Evolutionary conservation across 805 yeast species (phyloP), one percentile per base, ranked within the genome.

Genomic region (Groenewaldozyma tartarivorans): DNA sequence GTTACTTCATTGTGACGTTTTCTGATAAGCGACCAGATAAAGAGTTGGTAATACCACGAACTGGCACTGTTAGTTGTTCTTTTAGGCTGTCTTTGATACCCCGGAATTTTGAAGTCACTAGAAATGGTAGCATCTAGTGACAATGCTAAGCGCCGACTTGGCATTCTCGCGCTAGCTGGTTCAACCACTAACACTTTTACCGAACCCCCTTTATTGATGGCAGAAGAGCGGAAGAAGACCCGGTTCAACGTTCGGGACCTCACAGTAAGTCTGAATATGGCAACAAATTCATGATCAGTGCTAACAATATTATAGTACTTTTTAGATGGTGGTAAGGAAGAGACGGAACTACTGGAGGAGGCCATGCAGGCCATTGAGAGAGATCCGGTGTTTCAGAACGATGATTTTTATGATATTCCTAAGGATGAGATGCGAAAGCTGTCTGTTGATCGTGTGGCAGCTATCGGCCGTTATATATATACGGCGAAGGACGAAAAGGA

Each of bases 381-480:
- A 40, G 79, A 75, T 54, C 79, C 79, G 24, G 59, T 69, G 31
- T 66, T 75, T 50, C 55, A 64, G 38, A 61, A 64, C 45, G 59
- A 68, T 17, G 56, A 61, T 35, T 61, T 59, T 49, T 75, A 72
- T 56, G 79, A 75, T 46, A 60, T 69, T 47, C 58, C 65, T 42
- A 71, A 71, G 54, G 61, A 58, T 41, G 52, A 57, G 45, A 46
- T 46, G 26, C 71, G 75, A 50, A 58, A 57, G 48, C 51, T 54
- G 32, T 57, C 68, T 7, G 51, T 62, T 53, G 40, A 48, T 40
- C 46, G 53, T 38, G 60, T 63, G 33, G 61, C 56, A 37, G 48
- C 51, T 20, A 51, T 58, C 18, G 51, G 52, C 21, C 46, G 46
- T 36, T 39, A 53, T 37, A 43, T 57, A 19, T 44, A 53, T 33